Percentiles rank a stretch among this genome's conserved stretches.
Evolutionary conservation across 2,329 filamentous ascomycete genomes (phyloP).

Genomic region (Kalaharituber pfeilii): DNA sequence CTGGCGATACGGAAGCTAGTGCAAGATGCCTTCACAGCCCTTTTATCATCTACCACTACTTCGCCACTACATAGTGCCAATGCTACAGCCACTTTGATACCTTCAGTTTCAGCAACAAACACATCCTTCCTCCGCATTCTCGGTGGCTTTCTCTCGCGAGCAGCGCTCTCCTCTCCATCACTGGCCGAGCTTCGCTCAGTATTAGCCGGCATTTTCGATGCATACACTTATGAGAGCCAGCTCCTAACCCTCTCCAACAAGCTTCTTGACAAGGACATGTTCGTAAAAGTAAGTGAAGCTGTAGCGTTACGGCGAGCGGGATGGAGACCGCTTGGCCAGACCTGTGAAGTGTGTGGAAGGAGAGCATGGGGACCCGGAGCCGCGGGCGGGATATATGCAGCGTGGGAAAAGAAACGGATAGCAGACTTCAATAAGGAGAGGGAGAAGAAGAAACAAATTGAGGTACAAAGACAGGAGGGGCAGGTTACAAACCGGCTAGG

Average conservation of each 20-base stretch:
- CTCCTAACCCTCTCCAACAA: slow-evolving; percentile 71
- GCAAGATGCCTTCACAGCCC: slow-evolving; percentile 75
- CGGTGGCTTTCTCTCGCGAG: slow-evolving; percentile 69
- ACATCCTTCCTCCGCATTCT: slow-evolving; percentile 71
- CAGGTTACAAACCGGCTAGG: neutral
- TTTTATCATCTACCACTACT: slow-evolving; percentile 46
- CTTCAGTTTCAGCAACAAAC: slow-evolving; percentile 21
- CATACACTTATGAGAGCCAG: slow-evolving; percentile 87
- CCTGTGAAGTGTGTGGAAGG: slow-evolving; percentile 69
- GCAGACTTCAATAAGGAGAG: slow-evolving; percentile 15
- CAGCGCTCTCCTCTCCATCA: slow-evolving; percentile 64
- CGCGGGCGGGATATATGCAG: slow-evolving; percentile 57
- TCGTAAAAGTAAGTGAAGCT: slow-evolving; percentile 61
- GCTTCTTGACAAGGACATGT: slow-evolving; percentile 75
- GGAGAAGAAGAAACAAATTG: slow-evolving; percentile 8
- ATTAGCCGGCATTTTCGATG: slow-evolving; percentile 75
- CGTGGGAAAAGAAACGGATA: slow-evolving; percentile 50
- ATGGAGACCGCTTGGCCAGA: slow-evolving; percentile 73
- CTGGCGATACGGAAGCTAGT: slow-evolving; percentile 58
- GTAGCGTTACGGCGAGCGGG: slow-evolving; percentile 61
- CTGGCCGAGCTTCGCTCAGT: slow-evolving; percentile 74
- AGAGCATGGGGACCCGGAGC: slow-evolving; percentile 81
- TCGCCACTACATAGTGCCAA: slow-evolving; percentile 33
- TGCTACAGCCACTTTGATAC: slow-evolving; percentile 4
- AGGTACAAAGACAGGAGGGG: neutral